These are phyloP conservation scores for Lichtheimia hyalospora DNA, from an alignment of 371 early-diverging fungal species.

Conservation along the genomic window DNA sequence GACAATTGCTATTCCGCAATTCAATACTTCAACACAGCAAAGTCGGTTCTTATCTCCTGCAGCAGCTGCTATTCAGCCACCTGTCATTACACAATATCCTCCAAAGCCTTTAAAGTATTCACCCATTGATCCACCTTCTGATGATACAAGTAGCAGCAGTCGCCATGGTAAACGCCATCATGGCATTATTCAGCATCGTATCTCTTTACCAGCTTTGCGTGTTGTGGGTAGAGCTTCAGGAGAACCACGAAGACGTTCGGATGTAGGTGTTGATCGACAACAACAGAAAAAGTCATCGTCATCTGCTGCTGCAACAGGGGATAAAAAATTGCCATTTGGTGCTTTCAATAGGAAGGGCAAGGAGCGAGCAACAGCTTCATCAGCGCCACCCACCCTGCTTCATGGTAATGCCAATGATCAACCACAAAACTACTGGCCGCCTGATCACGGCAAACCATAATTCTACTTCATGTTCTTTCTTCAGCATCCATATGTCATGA, in stretches of 20 bases:
- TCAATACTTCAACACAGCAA: constrained; percentile 3
- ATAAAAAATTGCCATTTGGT: not conserved
- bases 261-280: constrained; percentile 6
- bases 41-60: constrained; percentile 8
- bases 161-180: not conserved
- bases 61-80: constrained; percentile 23
- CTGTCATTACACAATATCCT: constrained; percentile 45
- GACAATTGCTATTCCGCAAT: constrained; percentile 33
- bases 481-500: not conserved
- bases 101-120: constrained; percentile 46
- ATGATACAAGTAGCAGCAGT: not conserved
- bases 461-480: no score
- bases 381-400: not conserved
- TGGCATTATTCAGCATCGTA: constrained; percentile 12
- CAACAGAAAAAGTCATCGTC: not conserved
- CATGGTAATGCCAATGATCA: no score
- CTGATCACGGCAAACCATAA: no score
- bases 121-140: constrained; percentile 35
- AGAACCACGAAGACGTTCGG: constrained; percentile 9
- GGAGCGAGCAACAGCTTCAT: constrained; percentile 5
- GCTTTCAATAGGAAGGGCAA: constrained; percentile 8
- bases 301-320: no score
- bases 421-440: no score
- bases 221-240: constrained; percentile 1
- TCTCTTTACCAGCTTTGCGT: constrained; percentile 16